These are phyloP conservation scores for Senna tora DNA, from an alignment of 306 rosid species.

Conservation along the genomic window DNA sequence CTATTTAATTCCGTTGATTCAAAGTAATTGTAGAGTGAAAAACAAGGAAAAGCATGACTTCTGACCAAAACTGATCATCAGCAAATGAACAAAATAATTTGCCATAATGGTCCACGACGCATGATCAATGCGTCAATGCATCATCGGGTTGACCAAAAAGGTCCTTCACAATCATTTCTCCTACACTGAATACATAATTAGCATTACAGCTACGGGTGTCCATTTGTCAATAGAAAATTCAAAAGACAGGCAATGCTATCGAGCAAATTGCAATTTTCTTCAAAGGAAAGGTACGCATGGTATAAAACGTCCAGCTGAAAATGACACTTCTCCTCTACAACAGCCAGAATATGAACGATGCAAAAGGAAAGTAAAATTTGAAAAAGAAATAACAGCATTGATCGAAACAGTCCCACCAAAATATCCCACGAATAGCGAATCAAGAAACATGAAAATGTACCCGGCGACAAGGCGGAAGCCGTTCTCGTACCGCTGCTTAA, in stretches of 20 bases:
- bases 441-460: conserved; percentile 27
- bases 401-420: background rate
- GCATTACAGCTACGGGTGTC: background rate
- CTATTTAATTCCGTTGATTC: background rate
- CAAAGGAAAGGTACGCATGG: background rate
- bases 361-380: background rate
- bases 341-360: background rate
- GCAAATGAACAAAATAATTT: background rate
- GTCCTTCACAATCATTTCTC: background rate
- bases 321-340: background rate
- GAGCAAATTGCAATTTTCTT: background rate
- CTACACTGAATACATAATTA: background rate
- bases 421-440: background rate
- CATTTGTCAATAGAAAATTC: background rate
- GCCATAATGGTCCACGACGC: background rate
- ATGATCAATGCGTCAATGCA: background rate
- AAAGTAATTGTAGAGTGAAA: background rate
- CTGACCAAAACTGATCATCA: background rate
- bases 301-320: background rate
- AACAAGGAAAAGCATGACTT: background rate
- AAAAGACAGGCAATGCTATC: background rate
- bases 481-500: conserved; percentile 57
- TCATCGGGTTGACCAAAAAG: background rate
- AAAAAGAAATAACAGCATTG: background rate
- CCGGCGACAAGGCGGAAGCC: conserved; percentile 65